A percentile compares a stretch with the other conserved stretches of the same genome.
Evolutionary conservation across 2,329 filamentous ascomycete species (phyloP).

Genomic region (Scytalidium lignicola): DNA sequence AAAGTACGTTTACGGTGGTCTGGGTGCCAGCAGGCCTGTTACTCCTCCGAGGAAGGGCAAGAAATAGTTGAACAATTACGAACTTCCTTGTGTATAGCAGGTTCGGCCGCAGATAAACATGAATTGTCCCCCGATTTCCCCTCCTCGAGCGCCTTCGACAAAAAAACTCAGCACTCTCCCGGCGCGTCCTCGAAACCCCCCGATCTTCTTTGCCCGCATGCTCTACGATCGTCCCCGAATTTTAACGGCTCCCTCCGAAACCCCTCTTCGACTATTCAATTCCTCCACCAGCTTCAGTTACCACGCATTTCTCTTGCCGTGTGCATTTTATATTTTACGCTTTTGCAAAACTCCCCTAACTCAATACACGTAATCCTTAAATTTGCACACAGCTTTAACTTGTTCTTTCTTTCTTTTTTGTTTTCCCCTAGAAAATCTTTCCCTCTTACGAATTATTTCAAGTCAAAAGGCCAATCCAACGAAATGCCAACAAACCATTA

Average conservation of each 20-base stretch:
- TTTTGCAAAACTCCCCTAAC: background rate
- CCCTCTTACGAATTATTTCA: background rate
- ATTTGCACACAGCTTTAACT: background rate
- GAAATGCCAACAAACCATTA: background rate
- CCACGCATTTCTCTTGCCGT: background rate
- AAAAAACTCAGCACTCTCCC: background rate
- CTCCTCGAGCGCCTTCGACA: background rate
- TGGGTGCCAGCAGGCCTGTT: constrained; percentile 64
- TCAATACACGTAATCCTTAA: background rate
- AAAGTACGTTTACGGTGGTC: constrained; percentile 87
- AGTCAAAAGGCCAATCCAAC: background rate
- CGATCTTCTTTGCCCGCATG: background rate
- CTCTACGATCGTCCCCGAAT: constrained; percentile 1
- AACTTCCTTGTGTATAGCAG: constrained; percentile 72
- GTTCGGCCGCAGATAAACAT: constrained; percentile 86
- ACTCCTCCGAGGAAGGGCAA: constrained; percentile 68
- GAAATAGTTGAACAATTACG: constrained; percentile 63
- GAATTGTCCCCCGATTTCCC: background rate
- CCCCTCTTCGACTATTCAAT: constrained; percentile 11
- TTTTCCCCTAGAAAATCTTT: background rate
- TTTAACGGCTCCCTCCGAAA: background rate
- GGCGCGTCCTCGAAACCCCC: background rate
- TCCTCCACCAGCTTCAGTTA: background rate
- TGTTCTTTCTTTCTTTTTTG: no score
- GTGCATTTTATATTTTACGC: background rate